Percentiles rank a stretch among this genome's conserved stretches.
Conservation (phyloP, 768 basidiomycete species). For the Boletus speciosus region DNA sequence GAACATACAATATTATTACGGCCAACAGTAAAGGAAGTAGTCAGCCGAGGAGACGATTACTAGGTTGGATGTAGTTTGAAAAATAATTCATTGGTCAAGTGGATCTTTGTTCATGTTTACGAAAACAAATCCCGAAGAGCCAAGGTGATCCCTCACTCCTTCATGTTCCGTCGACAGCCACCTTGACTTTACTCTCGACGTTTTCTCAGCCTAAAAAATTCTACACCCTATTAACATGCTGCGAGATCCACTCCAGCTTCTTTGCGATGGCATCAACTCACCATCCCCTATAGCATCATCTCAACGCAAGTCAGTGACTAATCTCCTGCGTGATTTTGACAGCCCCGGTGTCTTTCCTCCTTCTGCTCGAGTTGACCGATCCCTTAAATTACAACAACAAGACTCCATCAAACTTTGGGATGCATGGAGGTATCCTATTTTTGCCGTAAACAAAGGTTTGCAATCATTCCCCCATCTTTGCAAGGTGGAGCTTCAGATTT, state of each 20-base stretch:
- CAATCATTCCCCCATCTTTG: not conserved
- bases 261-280: conserved; percentile 11
- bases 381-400: conserved; percentile 55
- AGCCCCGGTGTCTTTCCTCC: conserved; percentile 69
- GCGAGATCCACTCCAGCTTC: conserved; percentile 21
- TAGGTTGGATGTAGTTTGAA: conserved; percentile 29
- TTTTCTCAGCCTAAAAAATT: not conserved
- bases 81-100: not conserved
- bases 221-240: conserved; percentile 16
- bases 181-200: not conserved
- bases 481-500: not conserved
- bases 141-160: conserved; percentile 3
- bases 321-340: conserved; percentile 51
- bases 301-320: conserved; percentile 16
- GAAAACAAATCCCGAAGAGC: conserved; percentile 23
- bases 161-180: not conserved
- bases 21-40: conserved; percentile 81
- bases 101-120: not conserved
- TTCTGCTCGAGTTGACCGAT: conserved; percentile 67
- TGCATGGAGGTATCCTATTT: conserved; percentile 66
- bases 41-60: conserved; percentile 83
- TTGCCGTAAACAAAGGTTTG: conserved; percentile 65
- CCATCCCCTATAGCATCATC: conserved; percentile 15
- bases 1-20: conserved; percentile 85
- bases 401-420: conserved; percentile 63